Conservation (phyloP, 2,329 filamentous ascomycete species). For the Neocucurbitaria cava region DNA sequence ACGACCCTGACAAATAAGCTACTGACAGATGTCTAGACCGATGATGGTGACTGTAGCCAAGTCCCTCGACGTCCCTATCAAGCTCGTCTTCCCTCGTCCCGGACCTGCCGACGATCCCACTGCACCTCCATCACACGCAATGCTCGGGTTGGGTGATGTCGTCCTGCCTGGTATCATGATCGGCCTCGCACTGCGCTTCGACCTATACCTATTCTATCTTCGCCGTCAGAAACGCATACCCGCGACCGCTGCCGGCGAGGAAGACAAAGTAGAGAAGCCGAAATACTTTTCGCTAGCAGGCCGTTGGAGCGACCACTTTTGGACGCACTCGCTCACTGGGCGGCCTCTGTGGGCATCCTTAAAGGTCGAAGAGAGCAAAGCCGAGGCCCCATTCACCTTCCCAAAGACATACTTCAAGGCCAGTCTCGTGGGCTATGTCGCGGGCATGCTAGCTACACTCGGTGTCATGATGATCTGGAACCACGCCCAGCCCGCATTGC, state of each 20-base stretch:
- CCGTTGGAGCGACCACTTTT: constrained; percentile 84
- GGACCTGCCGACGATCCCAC: constrained; percentile 54
- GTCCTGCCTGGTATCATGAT: constrained; percentile 92
- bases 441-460: constrained; percentile 80
- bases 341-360: constrained; percentile 30
- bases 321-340: constrained; percentile 61
- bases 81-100: constrained; percentile 81
- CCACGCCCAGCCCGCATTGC: constrained; percentile 85
- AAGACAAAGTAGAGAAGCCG: constrained; percentile 43
- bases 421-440: constrained; percentile 75
- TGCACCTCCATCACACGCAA: constrained; percentile 60
- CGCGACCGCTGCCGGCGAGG: constrained; percentile 12
- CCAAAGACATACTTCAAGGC: constrained; percentile 86
- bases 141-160: constrained; percentile 94
- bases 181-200: constrained; percentile 86
- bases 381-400: constrained; percentile 60
- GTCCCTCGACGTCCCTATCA: constrained; percentile 89
- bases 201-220: constrained; percentile 84
- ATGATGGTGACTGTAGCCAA: constrained; percentile 90
- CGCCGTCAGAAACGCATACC: constrained; percentile 60
- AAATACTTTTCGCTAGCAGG: constrained; percentile 63
- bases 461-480: constrained; percentile 77
- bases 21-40: constrained; percentile 57
- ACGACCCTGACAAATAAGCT: not conserved
- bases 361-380: constrained; percentile 7